A percentile compares a stretch with the other conserved stretches of the same genome.
Conservation (phyloP, 2,329 filamentous ascomycete species). For the Nannizziopsis arthrosporioides region DNA sequence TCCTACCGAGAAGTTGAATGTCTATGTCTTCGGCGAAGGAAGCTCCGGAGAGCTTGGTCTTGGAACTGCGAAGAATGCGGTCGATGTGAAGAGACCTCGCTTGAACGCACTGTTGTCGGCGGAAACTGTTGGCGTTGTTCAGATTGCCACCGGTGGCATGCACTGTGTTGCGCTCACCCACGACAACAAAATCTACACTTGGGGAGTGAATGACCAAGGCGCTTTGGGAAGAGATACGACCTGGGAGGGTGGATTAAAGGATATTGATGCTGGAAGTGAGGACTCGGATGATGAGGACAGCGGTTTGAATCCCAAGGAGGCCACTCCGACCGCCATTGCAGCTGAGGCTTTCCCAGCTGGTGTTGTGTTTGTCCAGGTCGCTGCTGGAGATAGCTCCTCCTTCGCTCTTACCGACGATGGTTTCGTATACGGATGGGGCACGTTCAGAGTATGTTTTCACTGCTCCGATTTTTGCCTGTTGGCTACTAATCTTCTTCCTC, state of each 20-base stretch:
- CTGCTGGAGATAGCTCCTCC: conserved; percentile 48
- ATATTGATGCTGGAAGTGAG: conserved; percentile 42
- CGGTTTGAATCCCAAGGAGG: conserved; percentile 47
- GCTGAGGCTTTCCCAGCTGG: conserved; percentile 40
- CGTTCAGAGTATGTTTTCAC: conserved; percentile 42
- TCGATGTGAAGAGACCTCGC: conserved; percentile 65
- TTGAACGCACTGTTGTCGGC: conserved; percentile 51
- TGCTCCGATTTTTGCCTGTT: not conserved
- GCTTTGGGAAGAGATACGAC: conserved; percentile 64
- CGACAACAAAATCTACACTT: conserved; percentile 71
- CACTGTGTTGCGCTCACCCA: conserved; percentile 64
- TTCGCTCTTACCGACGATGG: conserved; percentile 52
- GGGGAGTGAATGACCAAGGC: conserved; percentile 79
- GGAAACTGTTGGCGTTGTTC: conserved; percentile 54
- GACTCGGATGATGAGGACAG: conserved; percentile 40
- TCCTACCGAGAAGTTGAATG: conserved; percentile 48
- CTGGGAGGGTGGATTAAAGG: conserved; percentile 52
- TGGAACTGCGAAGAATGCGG: conserved; percentile 52
- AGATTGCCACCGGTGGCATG: conserved; percentile 71
- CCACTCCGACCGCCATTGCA: conserved; percentile 43
- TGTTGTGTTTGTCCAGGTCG: conserved; percentile 46
- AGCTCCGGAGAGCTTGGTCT: conserved; percentile 72
- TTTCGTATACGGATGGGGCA: conserved; percentile 51
- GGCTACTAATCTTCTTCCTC: conserved; percentile 9
- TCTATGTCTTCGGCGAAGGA: conserved; percentile 73